These are phyloP conservation scores for Puccinia polysora DNA, from an alignment of 1,284 basidiomycete genomes.

Conservation along the genomic window DNA sequence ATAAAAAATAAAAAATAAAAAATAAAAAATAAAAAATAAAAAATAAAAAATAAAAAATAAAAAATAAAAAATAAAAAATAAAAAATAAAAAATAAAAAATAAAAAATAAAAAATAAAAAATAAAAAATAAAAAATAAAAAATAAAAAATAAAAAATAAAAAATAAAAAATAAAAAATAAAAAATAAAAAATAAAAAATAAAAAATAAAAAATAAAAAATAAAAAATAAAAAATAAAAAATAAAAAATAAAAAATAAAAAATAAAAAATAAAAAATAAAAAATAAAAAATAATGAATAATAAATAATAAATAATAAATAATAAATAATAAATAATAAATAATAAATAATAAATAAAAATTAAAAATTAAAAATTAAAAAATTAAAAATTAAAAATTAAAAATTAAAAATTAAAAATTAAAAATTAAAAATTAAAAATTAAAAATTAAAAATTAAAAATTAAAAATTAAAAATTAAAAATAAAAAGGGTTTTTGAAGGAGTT, in stretches of 20 bases:
- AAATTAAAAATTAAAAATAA: background rate
- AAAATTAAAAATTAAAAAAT: background rate
- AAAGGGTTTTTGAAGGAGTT: background rate
- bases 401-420: background rate
- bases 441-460: background rate
- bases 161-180: constrained; percentile 47
- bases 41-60: background rate
- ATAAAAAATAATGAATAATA: background rate
- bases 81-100: background rate
- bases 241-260: constrained; percentile 1
- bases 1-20: background rate
- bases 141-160: background rate
- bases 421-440: background rate
- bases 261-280: background rate
- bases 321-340: background rate
- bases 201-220: constrained; percentile 2
- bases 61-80: background rate
- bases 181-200: constrained; percentile 53
- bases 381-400: background rate
- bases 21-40: background rate
- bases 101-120: constrained; percentile 1
- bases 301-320: background rate
- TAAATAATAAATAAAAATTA: background rate
- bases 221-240: background rate
- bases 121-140: constrained; percentile 22